Evolutionary conservation across 2,329 filamentous ascomycete species (phyloP).

Genomic region (Botrytis byssoidea): DNA sequence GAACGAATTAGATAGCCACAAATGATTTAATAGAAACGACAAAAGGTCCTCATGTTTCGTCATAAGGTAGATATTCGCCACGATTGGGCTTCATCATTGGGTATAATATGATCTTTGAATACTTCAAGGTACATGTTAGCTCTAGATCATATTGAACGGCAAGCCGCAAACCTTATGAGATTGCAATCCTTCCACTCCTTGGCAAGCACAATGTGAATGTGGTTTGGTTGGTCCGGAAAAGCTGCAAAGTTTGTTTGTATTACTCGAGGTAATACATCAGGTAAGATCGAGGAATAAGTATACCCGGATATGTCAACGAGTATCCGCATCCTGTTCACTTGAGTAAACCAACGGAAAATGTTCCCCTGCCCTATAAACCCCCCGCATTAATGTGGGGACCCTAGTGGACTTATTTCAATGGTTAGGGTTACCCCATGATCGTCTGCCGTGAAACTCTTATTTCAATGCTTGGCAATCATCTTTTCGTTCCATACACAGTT

Average conservation of each 20-base stretch:
- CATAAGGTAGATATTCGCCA: not conserved
- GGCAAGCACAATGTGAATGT: not conserved
- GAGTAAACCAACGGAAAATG: not conserved
- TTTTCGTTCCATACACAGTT: not conserved
- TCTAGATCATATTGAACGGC: not conserved
- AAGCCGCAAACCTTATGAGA: not conserved
- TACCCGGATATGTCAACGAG: not conserved
- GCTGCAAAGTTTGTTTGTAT: not conserved
- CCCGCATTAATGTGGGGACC: not conserved
- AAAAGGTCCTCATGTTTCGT: not conserved
- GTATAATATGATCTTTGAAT: not conserved
- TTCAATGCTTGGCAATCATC: not conserved
- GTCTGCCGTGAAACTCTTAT: not conserved
- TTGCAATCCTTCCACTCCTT: not conserved
- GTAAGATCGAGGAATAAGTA: not conserved
- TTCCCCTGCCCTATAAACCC: not conserved
- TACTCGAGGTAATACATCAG: not conserved
- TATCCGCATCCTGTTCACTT: not conserved
- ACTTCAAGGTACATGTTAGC: not conserved
- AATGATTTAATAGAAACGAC: not conserved
- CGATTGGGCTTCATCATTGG: not conserved
- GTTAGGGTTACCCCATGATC: not conserved
- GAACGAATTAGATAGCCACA: not conserved
- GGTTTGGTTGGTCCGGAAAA: not conserved
- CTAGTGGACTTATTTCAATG: not conserved